Conservation (phyloP, 169 alveolate species). For the Besnoitia besnoiti region DNA sequence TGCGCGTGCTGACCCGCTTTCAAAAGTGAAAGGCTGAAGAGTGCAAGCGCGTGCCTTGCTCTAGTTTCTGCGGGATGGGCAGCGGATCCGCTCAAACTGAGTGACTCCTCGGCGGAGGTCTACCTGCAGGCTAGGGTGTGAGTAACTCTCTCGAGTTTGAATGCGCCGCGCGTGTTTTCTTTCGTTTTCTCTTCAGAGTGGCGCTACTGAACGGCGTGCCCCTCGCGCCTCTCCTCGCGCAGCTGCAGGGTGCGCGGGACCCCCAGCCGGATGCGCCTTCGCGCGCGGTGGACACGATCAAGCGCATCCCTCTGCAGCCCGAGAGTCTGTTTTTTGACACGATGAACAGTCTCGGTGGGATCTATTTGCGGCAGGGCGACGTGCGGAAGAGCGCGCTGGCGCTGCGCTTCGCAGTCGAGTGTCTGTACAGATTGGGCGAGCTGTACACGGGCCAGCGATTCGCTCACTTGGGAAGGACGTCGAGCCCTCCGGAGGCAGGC, state of each 20-base stretch:
- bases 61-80: no score
- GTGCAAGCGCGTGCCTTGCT: no score
- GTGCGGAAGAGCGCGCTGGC: neutral
- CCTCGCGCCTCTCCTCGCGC: neutral
- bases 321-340: constrained; percentile 4
- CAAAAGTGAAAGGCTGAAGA: no score
- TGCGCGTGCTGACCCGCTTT: no score
- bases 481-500: neutral
- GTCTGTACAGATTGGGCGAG: constrained; percentile 1
- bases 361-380: neutral
- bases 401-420: constrained; percentile 25
- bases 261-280: no score
- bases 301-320: constrained; percentile 12
- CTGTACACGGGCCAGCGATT: constrained; percentile 21
- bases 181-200: neutral
- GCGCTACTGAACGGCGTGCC: neutral
- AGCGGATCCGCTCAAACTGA: no score
- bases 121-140: no score
- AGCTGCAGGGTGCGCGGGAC: neutral
- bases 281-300: no score
- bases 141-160: no score
- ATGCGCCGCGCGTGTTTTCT: no score
- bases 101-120: no score
- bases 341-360: constrained; percentile 23
- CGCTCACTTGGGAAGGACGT: neutral